A percentile compares a stretch with the other conserved stretches of the same genome.
These are phyloP conservation scores for Aspergillus baeticus DNA, from an alignment of 495 filamentous ascomycete genomes.

Conservation along the genomic window DNA sequence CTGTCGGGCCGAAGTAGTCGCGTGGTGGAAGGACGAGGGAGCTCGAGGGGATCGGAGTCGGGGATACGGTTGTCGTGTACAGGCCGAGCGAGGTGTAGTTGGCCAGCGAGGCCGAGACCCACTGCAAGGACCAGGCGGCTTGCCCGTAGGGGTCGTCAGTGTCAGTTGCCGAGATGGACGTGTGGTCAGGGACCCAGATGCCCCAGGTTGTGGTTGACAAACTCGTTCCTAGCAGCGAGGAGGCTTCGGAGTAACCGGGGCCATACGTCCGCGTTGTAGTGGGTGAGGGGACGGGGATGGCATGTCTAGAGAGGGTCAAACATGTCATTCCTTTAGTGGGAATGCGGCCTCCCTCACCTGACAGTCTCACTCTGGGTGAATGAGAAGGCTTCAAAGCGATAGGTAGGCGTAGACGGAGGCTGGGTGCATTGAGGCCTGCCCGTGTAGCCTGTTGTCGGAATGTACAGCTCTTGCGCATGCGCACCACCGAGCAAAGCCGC, in stretches of 20 bases:
- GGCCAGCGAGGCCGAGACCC: conserved; percentile 12
- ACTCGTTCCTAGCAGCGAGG: neutral
- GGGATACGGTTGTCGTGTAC: conserved; percentile 33
- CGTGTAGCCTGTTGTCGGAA: neutral
- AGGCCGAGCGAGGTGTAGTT: conserved; percentile 29
- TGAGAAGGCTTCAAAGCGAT: neutral
- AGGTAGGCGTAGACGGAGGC: neutral
- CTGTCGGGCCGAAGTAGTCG: conserved; percentile 21
- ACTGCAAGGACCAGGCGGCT: conserved; percentile 35
- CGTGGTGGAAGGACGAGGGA: conserved; percentile 35
- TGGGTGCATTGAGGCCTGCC: neutral
- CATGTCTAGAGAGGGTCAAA: neutral
- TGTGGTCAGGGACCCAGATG: conserved; percentile 28
- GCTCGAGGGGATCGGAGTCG: conserved; percentile 32
- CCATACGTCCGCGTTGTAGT: neutral
- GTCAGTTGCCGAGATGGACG: conserved; percentile 28
- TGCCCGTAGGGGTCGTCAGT: conserved; percentile 31
- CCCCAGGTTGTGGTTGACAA: conserved; percentile 26
- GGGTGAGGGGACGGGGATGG: neutral
- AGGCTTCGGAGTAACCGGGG: neutral
- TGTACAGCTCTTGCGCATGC: neutral
- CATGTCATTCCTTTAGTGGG: neutral
- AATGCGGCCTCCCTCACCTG: neutral
- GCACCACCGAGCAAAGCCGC: neutral
- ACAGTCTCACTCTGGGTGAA: neutral